These are phyloP conservation scores for Phalaenopsis aphrodite DNA, from an alignment of 106 monocot species.

Conservation along the genomic window DNA sequence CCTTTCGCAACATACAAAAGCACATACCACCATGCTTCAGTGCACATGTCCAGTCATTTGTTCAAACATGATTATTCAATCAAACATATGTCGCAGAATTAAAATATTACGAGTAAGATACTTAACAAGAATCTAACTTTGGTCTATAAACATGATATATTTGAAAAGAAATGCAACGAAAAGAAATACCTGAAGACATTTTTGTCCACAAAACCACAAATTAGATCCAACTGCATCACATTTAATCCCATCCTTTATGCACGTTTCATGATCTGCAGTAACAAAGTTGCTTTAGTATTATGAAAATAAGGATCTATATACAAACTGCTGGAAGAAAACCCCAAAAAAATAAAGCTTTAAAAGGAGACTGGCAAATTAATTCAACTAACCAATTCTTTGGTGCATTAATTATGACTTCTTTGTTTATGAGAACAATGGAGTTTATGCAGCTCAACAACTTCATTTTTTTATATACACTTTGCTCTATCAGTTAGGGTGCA, in stretches of 20 bases:
- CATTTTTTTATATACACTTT: too few species aligned
- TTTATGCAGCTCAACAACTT: too few species aligned
- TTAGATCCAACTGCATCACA: slow-evolving; percentile 14
- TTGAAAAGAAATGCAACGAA: neutral
- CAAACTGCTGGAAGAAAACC: neutral
- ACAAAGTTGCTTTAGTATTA: neutral
- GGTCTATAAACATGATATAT: neutral
- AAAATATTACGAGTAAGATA: neutral
- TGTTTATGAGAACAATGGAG: too few species aligned
- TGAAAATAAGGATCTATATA: neutral
- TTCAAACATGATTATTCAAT: neutral
- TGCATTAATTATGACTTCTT: neutral
- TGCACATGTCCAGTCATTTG: too few species aligned
- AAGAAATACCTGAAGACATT: slow-evolving; percentile 56
- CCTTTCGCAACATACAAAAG: neutral
- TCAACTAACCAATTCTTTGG: neutral
- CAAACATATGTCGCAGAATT: neutral
- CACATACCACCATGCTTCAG: too few species aligned
- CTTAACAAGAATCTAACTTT: neutral
- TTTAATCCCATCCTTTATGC: slow-evolving; percentile 30
- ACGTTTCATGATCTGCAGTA: slow-evolving; percentile 56
- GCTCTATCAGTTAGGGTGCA: too few species aligned
- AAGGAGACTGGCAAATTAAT: neutral
- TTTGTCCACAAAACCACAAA: slow-evolving; percentile 69
- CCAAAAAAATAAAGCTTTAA: slow-evolving; percentile 1